These are phyloP conservation scores for Hexamita inflata DNA, from an alignment of 208 protist species.

Conservation along the genomic window DNA sequence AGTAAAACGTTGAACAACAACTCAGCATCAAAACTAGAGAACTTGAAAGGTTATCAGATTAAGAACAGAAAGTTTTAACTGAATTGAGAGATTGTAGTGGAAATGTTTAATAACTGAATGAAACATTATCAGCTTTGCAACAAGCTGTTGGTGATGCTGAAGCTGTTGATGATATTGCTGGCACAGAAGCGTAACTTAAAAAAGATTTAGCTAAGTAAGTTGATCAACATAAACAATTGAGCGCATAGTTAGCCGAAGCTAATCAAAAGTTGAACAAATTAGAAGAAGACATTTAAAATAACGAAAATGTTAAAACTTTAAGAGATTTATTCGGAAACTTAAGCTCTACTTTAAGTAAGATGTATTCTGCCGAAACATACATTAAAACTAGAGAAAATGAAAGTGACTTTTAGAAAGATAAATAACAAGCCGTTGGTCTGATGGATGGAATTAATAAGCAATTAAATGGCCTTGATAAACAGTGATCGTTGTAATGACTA, in stretches of 20 bases:
- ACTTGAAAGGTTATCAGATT: slow-evolving; percentile 3
- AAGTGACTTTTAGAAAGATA: neutral
- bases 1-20: slow-evolving; percentile 15
- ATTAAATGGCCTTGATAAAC: too few relatives aligned
- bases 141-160: neutral
- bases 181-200: neutral
- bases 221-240: neutral
- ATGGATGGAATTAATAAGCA: neutral
- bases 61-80: neutral
- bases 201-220: neutral
- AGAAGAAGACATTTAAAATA: neutral
- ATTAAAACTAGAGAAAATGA: neutral
- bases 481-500: too few relatives aligned
- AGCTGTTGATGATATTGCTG: slow-evolving; percentile 7
- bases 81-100: neutral
- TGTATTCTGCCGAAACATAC: neutral
- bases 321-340: neutral
- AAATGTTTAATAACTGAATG: neutral
- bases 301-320: neutral
- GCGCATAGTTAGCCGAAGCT: neutral
- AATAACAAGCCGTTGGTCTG: neutral
- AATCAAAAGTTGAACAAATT: neutral
- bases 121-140: neutral
- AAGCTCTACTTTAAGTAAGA: neutral
- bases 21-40: neutral